Evolutionary conservation across 2,329 filamentous ascomycete species (phyloP), one percentile per base, ranked within the genome.

Genomic region (Onygenales sp.): DNA sequence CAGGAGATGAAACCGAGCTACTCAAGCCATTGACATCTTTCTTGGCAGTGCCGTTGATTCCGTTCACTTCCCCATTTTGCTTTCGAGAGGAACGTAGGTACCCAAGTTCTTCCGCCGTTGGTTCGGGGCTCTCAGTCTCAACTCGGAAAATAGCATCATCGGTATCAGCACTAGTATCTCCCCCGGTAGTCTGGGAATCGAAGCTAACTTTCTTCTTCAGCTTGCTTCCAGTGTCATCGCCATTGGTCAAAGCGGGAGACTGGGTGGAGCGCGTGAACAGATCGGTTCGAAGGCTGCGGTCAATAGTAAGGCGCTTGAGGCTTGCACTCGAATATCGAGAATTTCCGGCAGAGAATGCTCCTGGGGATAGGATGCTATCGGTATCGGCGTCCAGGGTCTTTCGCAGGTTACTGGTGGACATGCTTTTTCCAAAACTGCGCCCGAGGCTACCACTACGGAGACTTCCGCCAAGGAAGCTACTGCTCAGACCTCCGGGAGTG

Each of bases 231-330:
- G 74, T 66, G 57, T 77, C 69, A 13, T 70, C 69, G 3, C 68
- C 69, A 55, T 72, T 69, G 17, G 68, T 68, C 41, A 69, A 57
- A 31, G 66, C 58, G 7, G 69, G 65, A 4, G 67, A 63, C 54
- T 66, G 64, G 43, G 68, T 54, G 31, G 69, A 64, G 48, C 72
- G 72, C 35, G 70, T 68, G 62, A 85, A 84, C 1, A 84, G 69
- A 57, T 83, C 77, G 27, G 73, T 90, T 52, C 88, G 82, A 66
- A 98, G 78, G 60, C 85, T 86, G 58, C 89, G 85, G 71, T 96
- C 94, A 67, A 98, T 96, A 51, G 91, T 86, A 54, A 98, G 80
- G 69, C 90, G 91, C 75, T 96, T 96, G 61, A 95, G 82, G 65
- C 81, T 88, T 44, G 82, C 79, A 65, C 78, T 83, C 50, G 84